Evolutionary conservation across 2,329 filamentous ascomycete genomes (phyloP).

Genomic region (Phialophora chinensis): DNA sequence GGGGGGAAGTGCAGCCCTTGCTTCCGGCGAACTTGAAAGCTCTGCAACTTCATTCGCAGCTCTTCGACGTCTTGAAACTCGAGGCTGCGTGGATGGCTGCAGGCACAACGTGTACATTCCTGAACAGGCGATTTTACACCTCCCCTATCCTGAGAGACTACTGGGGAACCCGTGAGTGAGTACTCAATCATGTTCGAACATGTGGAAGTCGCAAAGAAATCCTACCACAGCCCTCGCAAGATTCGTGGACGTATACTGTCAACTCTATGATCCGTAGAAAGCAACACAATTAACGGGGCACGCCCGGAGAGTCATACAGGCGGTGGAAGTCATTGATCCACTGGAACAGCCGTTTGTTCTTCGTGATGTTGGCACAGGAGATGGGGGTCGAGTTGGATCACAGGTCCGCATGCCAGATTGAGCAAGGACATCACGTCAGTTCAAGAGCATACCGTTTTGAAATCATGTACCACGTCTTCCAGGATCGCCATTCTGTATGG

Average conservation of each 20-base stretch:
- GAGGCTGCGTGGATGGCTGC: not conserved
- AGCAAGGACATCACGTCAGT: not conserved
- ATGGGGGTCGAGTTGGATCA: not conserved
- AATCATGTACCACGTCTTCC: not conserved
- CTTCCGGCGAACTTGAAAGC: constrained; percentile 28
- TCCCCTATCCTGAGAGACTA: constrained; percentile 3
- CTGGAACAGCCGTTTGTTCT: not conserved
- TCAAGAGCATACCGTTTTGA: not conserved
- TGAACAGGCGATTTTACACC: not conserved
- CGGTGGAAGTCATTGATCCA: not conserved
- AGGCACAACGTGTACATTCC: constrained; percentile 1
- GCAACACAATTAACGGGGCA: not conserved
- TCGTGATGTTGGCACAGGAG: not conserved
- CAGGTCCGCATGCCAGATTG: not conserved
- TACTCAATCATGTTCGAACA: not conserved
- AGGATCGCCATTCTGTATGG: not conserved
- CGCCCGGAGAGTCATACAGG: not conserved
- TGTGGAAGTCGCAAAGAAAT: not conserved
- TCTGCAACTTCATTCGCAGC: constrained; percentile 32
- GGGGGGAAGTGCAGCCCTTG: constrained; percentile 34
- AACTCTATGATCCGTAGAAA: not conserved
- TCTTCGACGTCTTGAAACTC: constrained; percentile 24
- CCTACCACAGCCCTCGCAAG: not conserved
- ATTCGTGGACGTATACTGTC: not conserved
- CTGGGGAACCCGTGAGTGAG: not conserved